Conservation (phyloP, 129 eudicot genomes). For the Logfia minima region DNA sequence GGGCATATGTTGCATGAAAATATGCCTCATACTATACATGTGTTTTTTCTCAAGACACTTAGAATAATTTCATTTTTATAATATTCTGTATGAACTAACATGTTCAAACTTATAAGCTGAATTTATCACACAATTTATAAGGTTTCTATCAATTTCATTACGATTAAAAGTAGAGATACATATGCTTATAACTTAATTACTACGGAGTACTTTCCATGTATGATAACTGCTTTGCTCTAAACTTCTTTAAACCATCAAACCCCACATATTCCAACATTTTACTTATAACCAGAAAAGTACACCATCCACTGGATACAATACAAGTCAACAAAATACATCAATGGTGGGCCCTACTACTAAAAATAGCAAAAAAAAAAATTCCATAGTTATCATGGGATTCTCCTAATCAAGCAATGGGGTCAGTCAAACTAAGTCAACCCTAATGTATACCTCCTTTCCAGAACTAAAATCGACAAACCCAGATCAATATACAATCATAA, state of each 20-base stretch:
- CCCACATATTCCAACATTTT: no score
- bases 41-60: not conserved
- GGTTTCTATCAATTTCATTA: not conserved
- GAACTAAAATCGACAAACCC: not conserved
- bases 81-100: slow-evolving; percentile 1
- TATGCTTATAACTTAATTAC: no score
- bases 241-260: no score
- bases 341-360: not conserved
- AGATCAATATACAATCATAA: slow-evolving; percentile 14
- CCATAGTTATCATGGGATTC: not conserved
- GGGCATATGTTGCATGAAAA: slow-evolving; percentile 34
- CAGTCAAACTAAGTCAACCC: slow-evolving; percentile 5
- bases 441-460: not conserved
- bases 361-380: not conserved
- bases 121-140: not conserved
- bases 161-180: not conserved
- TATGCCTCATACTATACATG: slow-evolving; percentile 19
- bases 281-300: not conserved
- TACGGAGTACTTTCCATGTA: no score
- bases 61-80: slow-evolving; percentile 13
- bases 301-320: slow-evolving; percentile 2
- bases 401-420: not conserved
- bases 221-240: no score
- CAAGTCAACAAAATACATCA: not conserved
- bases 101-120: not conserved